Base-by-base conservation (phyloP, 805 yeast species). In the Hanseniaspora lindneri region DNA sequence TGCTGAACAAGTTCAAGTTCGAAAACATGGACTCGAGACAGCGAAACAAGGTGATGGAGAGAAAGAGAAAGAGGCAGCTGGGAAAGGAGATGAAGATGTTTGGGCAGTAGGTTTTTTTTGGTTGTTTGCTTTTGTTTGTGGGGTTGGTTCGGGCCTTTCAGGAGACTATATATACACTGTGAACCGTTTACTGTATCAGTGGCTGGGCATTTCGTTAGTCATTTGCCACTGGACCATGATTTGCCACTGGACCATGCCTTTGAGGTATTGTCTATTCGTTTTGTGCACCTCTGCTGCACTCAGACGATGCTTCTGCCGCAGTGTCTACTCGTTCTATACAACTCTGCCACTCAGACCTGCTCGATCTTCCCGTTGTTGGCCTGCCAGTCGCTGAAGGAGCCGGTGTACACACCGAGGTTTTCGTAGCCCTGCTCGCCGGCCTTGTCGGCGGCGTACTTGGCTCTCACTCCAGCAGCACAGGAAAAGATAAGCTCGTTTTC, bases 381-480 rank as follows among this genome's bases (percentile, higher is more conserved):
- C 19, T 69, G 61, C 97, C 97, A 89, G 62, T 89, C 96, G 58
- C 76, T 79, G 65, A 79, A 83, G 11, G 95, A 83, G 4, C 97
- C 97, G 36, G 73, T 65, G 66, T 89, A 89, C 64, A 87, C 84
- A 50, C 88, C 86, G 55, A 96, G 75, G 56, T 83, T 74, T 43
- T 73, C 67, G 66, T 89, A 89, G 10, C 96, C 97, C 65, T 80
- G 85, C 21, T 95, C 83, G 53, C 78, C 75, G 13, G 97, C 97
- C 60, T 89, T 71, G 60, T 85, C 94, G 61, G 86, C 95, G 37
- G 96, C 88, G 53, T 86, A 85, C 39, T 85, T 73, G 21, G 94
- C 81, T 69, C 98, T 79, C 41, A 87, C 83, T 50, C 98, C 98
- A 8, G 83, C 95, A 42, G 83, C 76, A 66, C 98, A 89, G 67